phyloP scores from a whole-genome alignment of 345 rosid species.

The Salix purpurea region DNA sequence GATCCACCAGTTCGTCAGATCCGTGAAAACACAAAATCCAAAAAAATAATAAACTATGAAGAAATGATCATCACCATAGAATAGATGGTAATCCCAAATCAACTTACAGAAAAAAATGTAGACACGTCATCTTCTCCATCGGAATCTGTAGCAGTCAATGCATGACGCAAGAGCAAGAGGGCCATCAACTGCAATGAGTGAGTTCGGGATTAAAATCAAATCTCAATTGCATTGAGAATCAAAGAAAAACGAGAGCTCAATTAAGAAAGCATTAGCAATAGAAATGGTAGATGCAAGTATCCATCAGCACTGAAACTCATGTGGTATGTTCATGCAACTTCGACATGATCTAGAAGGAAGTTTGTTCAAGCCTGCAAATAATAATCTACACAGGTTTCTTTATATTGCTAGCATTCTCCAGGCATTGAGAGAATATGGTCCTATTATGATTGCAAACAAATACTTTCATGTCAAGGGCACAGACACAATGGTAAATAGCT shows the following conservation, averaged over 20 bases:
- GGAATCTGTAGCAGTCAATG: conserved; percentile 60
- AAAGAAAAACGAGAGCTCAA: background rate
- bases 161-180: conserved; percentile 73
- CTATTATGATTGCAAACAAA: background rate
- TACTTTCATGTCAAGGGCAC: background rate
- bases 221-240: background rate
- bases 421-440: background rate
- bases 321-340: background rate
- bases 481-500: background rate
- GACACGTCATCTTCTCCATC: conserved; percentile 67
- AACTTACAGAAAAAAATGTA: conserved; percentile 71
- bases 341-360: background rate
- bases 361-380: background rate
- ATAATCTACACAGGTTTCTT: background rate
- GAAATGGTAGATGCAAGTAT: background rate
- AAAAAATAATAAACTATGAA: background rate
- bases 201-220: conserved; percentile 5
- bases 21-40: background rate
- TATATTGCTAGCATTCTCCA: background rate
- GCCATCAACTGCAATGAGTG: conserved; percentile 59
- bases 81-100: background rate
- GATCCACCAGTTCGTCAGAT: conserved; percentile 5
- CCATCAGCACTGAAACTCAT: background rate
- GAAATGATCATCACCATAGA: background rate
- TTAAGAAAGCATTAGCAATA: background rate